Conservation (phyloP, 306 rosid genomes). For the Senna siamea region DNA sequence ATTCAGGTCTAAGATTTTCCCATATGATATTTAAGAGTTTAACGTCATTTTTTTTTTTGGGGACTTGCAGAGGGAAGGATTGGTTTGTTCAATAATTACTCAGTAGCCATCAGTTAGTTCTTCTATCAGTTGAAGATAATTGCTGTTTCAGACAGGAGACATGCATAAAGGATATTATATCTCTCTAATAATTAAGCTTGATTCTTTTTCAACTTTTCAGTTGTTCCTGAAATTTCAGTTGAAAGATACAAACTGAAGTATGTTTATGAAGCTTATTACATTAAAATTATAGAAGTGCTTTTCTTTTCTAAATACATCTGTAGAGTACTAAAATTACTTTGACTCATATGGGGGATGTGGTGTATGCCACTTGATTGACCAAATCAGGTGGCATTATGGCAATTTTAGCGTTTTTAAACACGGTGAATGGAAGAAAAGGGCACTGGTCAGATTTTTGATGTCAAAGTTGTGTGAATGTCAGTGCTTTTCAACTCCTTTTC, state of each 20-base stretch:
- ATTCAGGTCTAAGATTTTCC: constrained; percentile 69
- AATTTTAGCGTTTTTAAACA: neutral
- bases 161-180: constrained; percentile 31
- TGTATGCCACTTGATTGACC: constrained; percentile 1
- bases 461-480: constrained; percentile 13
- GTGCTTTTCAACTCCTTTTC: neutral
- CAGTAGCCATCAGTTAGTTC: constrained; percentile 19
- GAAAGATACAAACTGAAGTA: neutral
- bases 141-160: constrained; percentile 11
- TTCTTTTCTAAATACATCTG: neutral
- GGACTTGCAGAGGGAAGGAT: neutral
- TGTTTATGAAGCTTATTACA: constrained; percentile 17
- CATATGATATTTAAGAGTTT: constrained; percentile 25
- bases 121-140: constrained; percentile 29
- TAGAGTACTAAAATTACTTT: neutral
- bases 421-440: constrained; percentile 18
- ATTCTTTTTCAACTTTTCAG: constrained; percentile 8
- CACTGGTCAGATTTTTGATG: constrained; percentile 3
- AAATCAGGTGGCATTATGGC: neutral
- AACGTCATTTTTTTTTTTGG: constrained; percentile 13
- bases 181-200: neutral
- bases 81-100: constrained; percentile 6
- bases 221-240: constrained; percentile 26
- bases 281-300: constrained; percentile 7
- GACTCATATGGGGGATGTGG: constrained; percentile 3